Evolutionary conservation across 2,329 filamentous ascomycete species (phyloP).

Genomic region (Pseudogymnoascus sp.): DNA sequence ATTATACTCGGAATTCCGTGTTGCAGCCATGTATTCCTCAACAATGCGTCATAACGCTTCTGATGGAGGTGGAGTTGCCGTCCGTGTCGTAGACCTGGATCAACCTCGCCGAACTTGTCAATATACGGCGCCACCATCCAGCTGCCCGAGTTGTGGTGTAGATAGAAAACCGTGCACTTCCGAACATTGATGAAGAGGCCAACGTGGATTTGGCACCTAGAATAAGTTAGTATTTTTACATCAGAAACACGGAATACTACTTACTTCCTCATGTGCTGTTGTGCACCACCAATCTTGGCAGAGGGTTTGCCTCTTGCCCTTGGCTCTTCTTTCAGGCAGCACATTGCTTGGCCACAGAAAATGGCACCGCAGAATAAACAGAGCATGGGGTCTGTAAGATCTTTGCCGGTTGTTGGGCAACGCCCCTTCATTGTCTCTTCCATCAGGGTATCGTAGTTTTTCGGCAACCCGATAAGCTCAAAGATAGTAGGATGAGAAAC

Average conservation of each 20-base stretch:
- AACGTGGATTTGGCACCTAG: constrained; percentile 75
- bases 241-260: constrained; percentile 29
- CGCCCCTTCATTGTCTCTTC: constrained; percentile 78
- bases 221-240: constrained; percentile 20
- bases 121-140: constrained; percentile 87
- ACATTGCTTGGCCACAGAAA: constrained; percentile 88
- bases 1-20: constrained; percentile 86
- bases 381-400: constrained; percentile 80
- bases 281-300: constrained; percentile 66
- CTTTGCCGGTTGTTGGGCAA: constrained; percentile 85
- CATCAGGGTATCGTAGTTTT: constrained; percentile 84
- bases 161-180: constrained; percentile 85
- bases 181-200: constrained; percentile 96
- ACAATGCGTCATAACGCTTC: constrained; percentile 80
- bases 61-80: constrained; percentile 90
- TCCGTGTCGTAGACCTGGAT: constrained; percentile 78
- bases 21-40: constrained; percentile 76
- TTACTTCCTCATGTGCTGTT: constrained; percentile 81
- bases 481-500: constrained; percentile 82
- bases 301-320: constrained; percentile 34
- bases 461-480: constrained; percentile 84
- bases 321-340: constrained; percentile 62
- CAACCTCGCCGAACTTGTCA: constrained; percentile 90
- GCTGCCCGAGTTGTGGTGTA: constrained; percentile 72
- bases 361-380: constrained; percentile 96